Evolutionary conservation across 1,284 basidiomycete genomes (phyloP).

Genomic region (Pseudozyma sp.): DNA sequence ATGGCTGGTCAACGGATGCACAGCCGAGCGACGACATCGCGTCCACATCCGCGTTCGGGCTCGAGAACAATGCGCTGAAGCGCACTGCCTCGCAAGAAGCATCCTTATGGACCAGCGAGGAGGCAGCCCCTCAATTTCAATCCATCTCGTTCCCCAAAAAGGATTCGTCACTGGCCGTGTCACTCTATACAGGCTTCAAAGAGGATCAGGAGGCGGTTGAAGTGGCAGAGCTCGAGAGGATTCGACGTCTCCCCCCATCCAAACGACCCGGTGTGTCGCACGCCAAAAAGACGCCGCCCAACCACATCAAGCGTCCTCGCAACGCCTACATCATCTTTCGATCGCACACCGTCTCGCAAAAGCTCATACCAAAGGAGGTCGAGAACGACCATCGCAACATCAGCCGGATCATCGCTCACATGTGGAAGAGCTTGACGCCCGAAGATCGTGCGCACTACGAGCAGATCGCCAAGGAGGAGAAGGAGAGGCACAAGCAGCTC

Average conservation of each 20-base stretch:
- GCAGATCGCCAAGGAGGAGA: constrained; percentile 54
- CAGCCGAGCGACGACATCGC: background rate
- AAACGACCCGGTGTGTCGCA: constrained; percentile 55
- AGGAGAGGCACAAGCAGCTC: constrained; percentile 52
- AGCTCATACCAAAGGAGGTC: constrained; percentile 81
- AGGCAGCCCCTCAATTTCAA: constrained; percentile 10
- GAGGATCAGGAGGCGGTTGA: background rate
- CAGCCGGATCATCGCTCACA: constrained; percentile 72
- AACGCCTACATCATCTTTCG: constrained; percentile 96
- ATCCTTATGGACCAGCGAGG: background rate
- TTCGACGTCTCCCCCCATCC: constrained; percentile 21
- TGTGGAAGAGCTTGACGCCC: constrained; percentile 61
- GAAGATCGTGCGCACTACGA: constrained; percentile 58
- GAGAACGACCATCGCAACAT: constrained; percentile 82
- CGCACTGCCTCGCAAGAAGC: constrained; percentile 19
- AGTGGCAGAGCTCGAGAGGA: constrained; percentile 1
- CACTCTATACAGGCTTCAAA: constrained; percentile 8
- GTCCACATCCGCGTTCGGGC: background rate
- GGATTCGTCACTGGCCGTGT: constrained; percentile 3
- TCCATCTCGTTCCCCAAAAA: constrained; percentile 24
- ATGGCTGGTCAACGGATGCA: constrained; percentile 18
- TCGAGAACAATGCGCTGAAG: constrained; percentile 4
- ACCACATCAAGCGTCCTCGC: constrained; percentile 87
- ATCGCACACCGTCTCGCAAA: constrained; percentile 83
- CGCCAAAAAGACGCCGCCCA: constrained; percentile 57